phyloP scores from a whole-genome alignment of 2,329 filamentous ascomycete species.

The Aspergillus terreus region DNA sequence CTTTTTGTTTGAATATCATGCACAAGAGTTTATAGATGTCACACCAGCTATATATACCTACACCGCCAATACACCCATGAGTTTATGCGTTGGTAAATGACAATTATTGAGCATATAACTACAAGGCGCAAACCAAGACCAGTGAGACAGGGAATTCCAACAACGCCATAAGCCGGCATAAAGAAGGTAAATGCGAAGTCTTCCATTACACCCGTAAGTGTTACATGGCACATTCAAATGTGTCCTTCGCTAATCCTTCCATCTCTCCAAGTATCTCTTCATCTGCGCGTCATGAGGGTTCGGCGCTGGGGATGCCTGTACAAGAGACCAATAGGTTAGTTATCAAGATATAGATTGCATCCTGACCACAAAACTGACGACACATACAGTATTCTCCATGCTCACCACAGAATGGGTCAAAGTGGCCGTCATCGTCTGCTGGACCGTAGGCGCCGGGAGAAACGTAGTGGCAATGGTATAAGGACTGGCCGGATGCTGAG shows the following conservation, averaged over 20 bases:
- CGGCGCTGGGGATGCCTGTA: constrained; percentile 52
- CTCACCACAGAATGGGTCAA: constrained; percentile 51
- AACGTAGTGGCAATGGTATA: constrained; percentile 51
- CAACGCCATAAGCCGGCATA: background rate
- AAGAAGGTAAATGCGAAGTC: too few relatives aligned
- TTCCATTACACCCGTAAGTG: too few relatives aligned
- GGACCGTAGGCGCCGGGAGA: constrained; percentile 43
- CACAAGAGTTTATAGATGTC: background rate
- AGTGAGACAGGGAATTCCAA: background rate
- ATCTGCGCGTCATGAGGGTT: constrained; percentile 49
- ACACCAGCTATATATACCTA: too few relatives aligned
- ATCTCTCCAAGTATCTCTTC: constrained; percentile 55
- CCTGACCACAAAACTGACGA: background rate
- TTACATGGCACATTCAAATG: background rate
- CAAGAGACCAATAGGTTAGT: background rate
- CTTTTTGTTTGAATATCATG: background rate
- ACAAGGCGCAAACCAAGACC: background rate
- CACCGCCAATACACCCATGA: too few relatives aligned
- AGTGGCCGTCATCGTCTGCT: constrained; percentile 50
- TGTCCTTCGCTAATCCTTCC: constrained; percentile 51
- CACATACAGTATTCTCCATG: constrained; percentile 58
- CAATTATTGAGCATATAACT: too few relatives aligned
- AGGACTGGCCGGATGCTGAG: constrained; percentile 54
- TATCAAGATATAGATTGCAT: background rate
- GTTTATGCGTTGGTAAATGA: too few relatives aligned